Conservation (phyloP, 352 stramenopile genomes). For the Phytophthora cactorum region DNA sequence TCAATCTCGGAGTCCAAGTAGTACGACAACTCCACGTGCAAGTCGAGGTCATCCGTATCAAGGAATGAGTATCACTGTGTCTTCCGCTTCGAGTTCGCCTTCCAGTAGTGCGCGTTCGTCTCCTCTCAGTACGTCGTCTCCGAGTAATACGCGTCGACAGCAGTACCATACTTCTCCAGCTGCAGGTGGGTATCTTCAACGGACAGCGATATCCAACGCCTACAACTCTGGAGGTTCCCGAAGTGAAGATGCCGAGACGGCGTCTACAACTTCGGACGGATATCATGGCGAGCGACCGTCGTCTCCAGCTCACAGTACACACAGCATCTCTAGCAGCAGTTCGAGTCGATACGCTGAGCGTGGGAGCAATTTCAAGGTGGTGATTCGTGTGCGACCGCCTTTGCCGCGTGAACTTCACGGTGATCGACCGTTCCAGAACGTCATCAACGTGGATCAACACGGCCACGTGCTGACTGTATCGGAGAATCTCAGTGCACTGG, state of each 20-base stretch:
- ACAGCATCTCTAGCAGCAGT: constrained; percentile 39
- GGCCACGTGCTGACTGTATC: constrained; percentile 91
- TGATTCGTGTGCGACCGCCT: constrained; percentile 92
- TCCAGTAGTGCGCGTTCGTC: constrained; percentile 45
- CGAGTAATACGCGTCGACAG: constrained; percentile 33
- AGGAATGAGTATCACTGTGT: constrained; percentile 60
- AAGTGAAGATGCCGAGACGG: constrained; percentile 62
- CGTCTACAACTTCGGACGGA: constrained; percentile 64
- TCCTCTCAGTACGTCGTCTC: constrained; percentile 32
- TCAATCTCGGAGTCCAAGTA: constrained; percentile 32
- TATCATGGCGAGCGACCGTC: constrained; percentile 36
- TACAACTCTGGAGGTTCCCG: constrained; percentile 47
- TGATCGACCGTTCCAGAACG: constrained; percentile 91
- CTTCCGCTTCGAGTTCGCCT: constrained; percentile 43
- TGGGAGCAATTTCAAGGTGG: constrained; percentile 92
- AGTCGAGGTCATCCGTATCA: constrained; percentile 18
- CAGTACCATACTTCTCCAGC: constrained; percentile 27
- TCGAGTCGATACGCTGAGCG: constrained; percentile 49
- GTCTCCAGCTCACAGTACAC: constrained; percentile 48
- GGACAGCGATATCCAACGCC: constrained; percentile 68
- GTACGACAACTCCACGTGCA: constrained; percentile 16
- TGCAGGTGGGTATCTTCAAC: constrained; percentile 48
- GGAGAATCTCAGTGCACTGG: constrained; percentile 76
- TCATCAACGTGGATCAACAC: constrained; percentile 86
- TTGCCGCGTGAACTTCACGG: constrained; percentile 89